Evolutionary conservation across 352 stramenopile species (phyloP), one percentile per base, ranked within the genome.

Genomic region (Halophytophthora batemanensis): DNA sequence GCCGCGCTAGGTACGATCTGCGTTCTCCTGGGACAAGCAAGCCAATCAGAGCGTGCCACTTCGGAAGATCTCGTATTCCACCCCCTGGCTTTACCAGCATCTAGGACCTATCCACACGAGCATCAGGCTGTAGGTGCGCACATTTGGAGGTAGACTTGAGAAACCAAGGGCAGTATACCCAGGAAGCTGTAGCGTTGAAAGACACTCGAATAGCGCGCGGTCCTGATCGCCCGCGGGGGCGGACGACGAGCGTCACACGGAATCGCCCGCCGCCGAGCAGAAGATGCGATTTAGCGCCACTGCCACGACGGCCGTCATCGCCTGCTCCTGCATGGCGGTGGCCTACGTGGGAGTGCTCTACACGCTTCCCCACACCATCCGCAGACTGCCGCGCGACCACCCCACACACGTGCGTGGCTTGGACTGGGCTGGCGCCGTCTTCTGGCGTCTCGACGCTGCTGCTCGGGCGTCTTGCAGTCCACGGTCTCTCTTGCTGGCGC

Each of bases 331-430:
- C 54, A 90, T 96, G 83, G 81, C 83, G 21, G 66, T 68, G 23
- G 80, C 74, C 19, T 96, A 94, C 66, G 86, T 96, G 35, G 84
- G 84, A 42, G 77, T 93, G 54, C 76, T 96, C 38, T 96, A 95
- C 59, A 89, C 74, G 50, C 66, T 93, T 22, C 86, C 86, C 17
- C 64, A 64, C 28, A 69, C 71, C 13, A 91, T 94, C 45, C 81
- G 83, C 8, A 60, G 76, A 10, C 71, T 95, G 37, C 83, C 81
- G 14, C 82, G 86, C 38, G 84, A 96, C 53, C 81, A 95, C 53
- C 86, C 82, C 15, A 89, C 77, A 13, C 86, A 96, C 57, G 84
- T 95, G 61, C 50, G 69, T 66, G 14, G 3, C 18, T 6, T 11
- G 25, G 25, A 8, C 25, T 31, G 25, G 25, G 25, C 25, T 17